A percentile compares a stretch with the other conserved stretches of the same genome.
phyloP scores from a whole-genome alignment of 169 alveolate species.

The Cyclospora cayetanensis region DNA sequence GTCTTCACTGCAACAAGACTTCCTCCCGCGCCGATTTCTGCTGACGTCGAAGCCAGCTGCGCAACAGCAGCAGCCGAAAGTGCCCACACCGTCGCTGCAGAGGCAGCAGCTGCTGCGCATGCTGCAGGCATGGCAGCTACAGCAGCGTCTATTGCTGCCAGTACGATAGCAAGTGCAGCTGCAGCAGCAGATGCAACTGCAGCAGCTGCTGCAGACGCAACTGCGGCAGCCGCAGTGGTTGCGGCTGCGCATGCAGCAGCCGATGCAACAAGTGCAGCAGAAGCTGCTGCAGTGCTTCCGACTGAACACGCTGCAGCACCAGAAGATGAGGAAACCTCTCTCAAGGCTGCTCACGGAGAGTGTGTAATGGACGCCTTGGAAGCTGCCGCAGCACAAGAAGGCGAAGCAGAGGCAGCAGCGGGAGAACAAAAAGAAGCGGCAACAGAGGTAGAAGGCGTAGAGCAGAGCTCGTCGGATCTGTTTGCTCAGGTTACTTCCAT shows the following conservation, averaged over 20 bases:
- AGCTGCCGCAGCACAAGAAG: no score
- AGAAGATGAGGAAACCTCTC: not conserved
- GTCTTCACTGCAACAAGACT: not conserved
- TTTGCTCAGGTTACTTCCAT: not conserved
- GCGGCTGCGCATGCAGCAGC: conserved; percentile 41
- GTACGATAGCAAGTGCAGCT: not conserved
- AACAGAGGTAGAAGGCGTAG: not conserved
- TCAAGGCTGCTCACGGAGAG: not conserved
- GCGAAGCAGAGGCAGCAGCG: not conserved
- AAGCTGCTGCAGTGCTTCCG: not conserved
- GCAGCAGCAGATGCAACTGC: not conserved
- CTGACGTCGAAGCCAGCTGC: not conserved
- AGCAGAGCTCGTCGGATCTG: not conserved
- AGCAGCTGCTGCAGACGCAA: not conserved
- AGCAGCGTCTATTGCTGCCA: not conserved
- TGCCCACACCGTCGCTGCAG: not conserved
- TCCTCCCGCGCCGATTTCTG: not conserved
- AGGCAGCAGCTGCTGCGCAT: not conserved
- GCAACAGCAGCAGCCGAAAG: not conserved
- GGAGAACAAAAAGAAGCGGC: not conserved
- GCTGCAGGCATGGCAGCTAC: not conserved
- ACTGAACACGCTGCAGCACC: not conserved
- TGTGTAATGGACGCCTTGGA: no score
- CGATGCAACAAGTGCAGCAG: not conserved
- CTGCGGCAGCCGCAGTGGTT: not conserved